A percentile compares a stretch with the other conserved stretches of the same genome.
Evolutionary conservation across 2,329 filamentous ascomycete genomes (phyloP).

Genomic region (Alternaria angustiovoidea): DNA sequence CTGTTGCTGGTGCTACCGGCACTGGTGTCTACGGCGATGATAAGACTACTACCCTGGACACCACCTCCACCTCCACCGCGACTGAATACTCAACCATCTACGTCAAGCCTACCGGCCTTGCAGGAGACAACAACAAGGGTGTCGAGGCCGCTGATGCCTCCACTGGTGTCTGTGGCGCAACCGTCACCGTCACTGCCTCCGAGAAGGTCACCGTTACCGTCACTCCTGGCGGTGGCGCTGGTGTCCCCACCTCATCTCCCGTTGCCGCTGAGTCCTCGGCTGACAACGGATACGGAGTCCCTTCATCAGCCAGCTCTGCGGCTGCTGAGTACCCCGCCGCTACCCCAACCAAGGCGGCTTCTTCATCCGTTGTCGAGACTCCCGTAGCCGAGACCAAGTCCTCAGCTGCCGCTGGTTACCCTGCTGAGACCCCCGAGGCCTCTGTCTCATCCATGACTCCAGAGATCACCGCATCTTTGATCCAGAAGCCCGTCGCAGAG

Average conservation of each 20-base stretch:
- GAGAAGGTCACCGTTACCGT: conserved; percentile 54
- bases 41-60: conserved; percentile 35
- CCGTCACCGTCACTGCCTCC: conserved; percentile 51
- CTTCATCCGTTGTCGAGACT: neutral
- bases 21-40: conserved; percentile 28
- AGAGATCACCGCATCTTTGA: conserved; percentile 16
- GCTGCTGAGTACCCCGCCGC: conserved; percentile 19
- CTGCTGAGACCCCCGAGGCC: conserved; percentile 13
- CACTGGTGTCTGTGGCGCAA: conserved; percentile 36
- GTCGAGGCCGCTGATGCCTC: conserved; percentile 31
- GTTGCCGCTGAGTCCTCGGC: conserved; percentile 16
- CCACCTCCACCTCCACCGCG: conserved; percentile 36
- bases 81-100: conserved; percentile 38
- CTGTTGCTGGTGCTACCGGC: conserved; percentile 29
- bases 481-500: conserved; percentile 16
- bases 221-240: conserved; percentile 35
- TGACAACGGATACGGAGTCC: conserved; percentile 16
- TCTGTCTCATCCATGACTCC: conserved; percentile 23
- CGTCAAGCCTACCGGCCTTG: conserved; percentile 29
- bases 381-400: conserved; percentile 9
- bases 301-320: neutral
- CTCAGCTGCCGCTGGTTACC: conserved; percentile 18
- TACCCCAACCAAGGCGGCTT: conserved; percentile 4
- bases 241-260: conserved; percentile 25
- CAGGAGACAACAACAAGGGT: conserved; percentile 12